Evolutionary conservation across 2,329 filamentous ascomycete species (phyloP).

Genomic region (Trichophyton schoenleinii): DNA sequence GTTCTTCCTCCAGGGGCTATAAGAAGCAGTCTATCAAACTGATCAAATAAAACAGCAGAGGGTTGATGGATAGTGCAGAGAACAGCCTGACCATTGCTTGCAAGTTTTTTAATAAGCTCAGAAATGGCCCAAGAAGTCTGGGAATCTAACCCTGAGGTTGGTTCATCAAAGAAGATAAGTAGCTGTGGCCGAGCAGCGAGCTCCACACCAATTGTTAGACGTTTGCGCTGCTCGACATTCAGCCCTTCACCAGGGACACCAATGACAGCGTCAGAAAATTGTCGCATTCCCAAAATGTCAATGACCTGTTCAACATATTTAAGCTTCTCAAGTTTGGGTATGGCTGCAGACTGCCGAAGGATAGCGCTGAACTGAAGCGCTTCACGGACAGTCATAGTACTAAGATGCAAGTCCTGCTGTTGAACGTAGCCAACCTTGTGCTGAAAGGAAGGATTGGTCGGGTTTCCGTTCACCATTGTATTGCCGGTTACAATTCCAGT

Average conservation of each 20-base stretch:
- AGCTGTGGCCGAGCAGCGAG: slow-evolving; percentile 81
- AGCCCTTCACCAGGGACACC: slow-evolving; percentile 78
- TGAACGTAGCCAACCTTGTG: slow-evolving; percentile 66
- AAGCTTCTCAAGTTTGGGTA: slow-evolving; percentile 62
- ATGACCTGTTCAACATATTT: slow-evolving; percentile 85
- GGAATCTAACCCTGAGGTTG: slow-evolving; percentile 82
- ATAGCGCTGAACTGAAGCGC: slow-evolving; percentile 75
- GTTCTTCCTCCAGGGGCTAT: slow-evolving; percentile 53
- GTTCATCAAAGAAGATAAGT: slow-evolving; percentile 85
- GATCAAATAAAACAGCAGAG: slow-evolving; percentile 84
- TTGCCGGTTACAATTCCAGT: slow-evolving; percentile 82
- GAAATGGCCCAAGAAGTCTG: slow-evolving; percentile 90
- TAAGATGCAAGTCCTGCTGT: slow-evolving; percentile 79
- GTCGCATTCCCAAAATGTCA: slow-evolving; percentile 76
- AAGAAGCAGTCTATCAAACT: slow-evolving; percentile 56
- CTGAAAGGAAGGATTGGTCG: slow-evolving; percentile 63
- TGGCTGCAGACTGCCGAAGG: slow-evolving; percentile 65
- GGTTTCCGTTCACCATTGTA: slow-evolving; percentile 65
- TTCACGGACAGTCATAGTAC: slow-evolving; percentile 76
- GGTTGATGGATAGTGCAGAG: slow-evolving; percentile 97
- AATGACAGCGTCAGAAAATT: slow-evolving; percentile 79
- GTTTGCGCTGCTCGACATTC: slow-evolving; percentile 54
- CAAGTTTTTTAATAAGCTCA: slow-evolving; percentile 75
- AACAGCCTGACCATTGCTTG: slow-evolving; percentile 81
- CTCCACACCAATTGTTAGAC: slow-evolving; percentile 87